A percentile compares a stretch with the other conserved stretches of the same genome.
These are phyloP conservation scores for Tephrocybe sp. DNA, from an alignment of 768 basidiomycete species.

Conservation along the genomic window DNA sequence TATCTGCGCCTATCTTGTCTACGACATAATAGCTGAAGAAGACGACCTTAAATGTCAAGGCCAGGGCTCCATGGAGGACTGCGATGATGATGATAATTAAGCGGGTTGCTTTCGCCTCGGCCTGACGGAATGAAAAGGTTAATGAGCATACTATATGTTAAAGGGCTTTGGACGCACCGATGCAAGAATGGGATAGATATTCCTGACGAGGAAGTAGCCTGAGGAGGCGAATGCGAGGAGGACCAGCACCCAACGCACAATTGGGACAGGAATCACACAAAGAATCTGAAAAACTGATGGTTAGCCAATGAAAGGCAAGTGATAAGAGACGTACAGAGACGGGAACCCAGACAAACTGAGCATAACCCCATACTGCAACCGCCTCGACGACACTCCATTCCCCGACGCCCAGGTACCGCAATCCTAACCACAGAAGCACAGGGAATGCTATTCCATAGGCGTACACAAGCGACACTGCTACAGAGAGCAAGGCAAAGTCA, in stretches of 20 bases:
- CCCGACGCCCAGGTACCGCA: conserved; percentile 83
- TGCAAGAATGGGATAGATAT: conserved; percentile 88
- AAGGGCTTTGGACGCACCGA: conserved; percentile 48
- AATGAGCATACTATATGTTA: not conserved
- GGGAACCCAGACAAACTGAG: conserved; percentile 85
- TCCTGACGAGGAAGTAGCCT: conserved; percentile 80
- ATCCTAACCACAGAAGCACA: conserved; percentile 75
- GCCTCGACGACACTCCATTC: conserved; percentile 91
- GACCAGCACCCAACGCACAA: conserved; percentile 81
- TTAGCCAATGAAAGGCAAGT: not conserved
- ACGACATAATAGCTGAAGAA: conserved; percentile 56
- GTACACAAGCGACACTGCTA: conserved; percentile 84
- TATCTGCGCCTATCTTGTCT: conserved; percentile 39
- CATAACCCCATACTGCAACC: conserved; percentile 78
- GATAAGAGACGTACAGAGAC: conserved; percentile 56
- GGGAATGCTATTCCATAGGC: conserved; percentile 84
- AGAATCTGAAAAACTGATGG: conserved; percentile 48
- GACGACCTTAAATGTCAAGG: conserved; percentile 82
- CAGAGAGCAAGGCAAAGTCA: conserved; percentile 81
- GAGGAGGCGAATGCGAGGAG: conserved; percentile 73
- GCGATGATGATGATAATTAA: conserved; percentile 78
- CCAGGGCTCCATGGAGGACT: conserved; percentile 73
- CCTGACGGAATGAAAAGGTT: conserved; percentile 38
- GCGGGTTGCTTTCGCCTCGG: conserved; percentile 83
- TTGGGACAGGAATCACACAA: conserved; percentile 81